Base-by-base conservation (phyloP, 1,139 yeast genomes). In the Scheffersomyces titani region DNA sequence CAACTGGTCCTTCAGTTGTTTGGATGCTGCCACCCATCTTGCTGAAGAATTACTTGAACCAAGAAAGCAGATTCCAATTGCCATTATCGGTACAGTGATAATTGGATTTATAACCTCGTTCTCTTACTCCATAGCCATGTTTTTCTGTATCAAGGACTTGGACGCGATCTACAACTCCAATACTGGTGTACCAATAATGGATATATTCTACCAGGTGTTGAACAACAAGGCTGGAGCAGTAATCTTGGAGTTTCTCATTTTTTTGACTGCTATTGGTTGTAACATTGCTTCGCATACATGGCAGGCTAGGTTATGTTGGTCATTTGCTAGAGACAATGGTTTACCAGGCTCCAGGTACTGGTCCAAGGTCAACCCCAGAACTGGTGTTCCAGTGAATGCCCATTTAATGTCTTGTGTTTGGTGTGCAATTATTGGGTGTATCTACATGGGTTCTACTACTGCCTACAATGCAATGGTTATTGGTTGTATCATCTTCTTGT, bases 221-320 rank as follows among this genome's bases (percentile, higher is more conserved):
- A 59, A 65, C 13, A 69, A 67, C 53, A 75, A 64, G 57, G 72
- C 73, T n/a, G 81, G 82, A 21, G 82, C 81, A 3, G 65, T 74
- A 44, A 70, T 74, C 45, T 67, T 77, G 54, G 76, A 76, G 44
- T 62, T 69, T 19, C 68, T 77, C 61, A 69, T 77, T 49, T 66
- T 76, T 50, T 66, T 76, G 44, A 76, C 81, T 47, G 80, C 80
- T 22, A 67, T 73, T 57, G 79, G 79, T 13, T 77, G 81, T 65
- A 77, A 77, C 52, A 72, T 77, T 61, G 71, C 80, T 6, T 74
- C 79, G 36, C 81, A 77, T 60, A 77, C 81, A 9, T 77, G 81
- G 81, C 81, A 77, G 65, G 77, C 70, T 24, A 57, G 65, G 54
- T 57, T 63, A 47, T 62, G 65, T 50, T 63, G 66, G 66, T 63